Base-by-base conservation (phyloP, 2,329 filamentous ascomycete genomes). In the Aspergillus aculeatinus region DNA sequence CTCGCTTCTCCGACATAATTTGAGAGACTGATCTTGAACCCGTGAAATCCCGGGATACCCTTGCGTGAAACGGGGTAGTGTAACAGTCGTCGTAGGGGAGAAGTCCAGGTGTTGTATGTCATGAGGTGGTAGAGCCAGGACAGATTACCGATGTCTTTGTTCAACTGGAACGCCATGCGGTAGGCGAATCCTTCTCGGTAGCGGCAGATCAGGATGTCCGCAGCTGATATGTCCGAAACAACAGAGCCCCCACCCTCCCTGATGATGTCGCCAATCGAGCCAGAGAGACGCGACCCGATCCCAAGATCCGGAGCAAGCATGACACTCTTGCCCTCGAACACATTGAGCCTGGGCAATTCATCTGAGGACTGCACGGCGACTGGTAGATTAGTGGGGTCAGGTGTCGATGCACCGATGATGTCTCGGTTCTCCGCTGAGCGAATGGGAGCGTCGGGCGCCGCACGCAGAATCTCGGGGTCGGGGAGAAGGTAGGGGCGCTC, bases 1-100 rank as follows among this genome's bases (percentile, higher is more conserved):
- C 95, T 87, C 16, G 95, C 92, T 75, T 99, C 95, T 33, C 95
- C 95, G 50, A 92, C 92, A 72, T 99, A 99, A 75, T 98, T 99
- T 5, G 95, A 98, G 5, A 99, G 83, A 59, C 92, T 96, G 69
- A 99, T 95, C 55, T 84, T 86, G 74, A 90, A 82, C 7, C 84
- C 81, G 60, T 89, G 76, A 71, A 99, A 97, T 0, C 91, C 93
- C 0, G 89, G 86, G 39, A 99, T 87, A 1, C 91, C 91, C 9
- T 87, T 74, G 51, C 84, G 85, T 5, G 93, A 90, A 14, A 96
- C 73, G 0, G 95, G 95, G 67, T 99, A 99, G 72, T 99, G 95
- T 25, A 99, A 81, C 31, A 98, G 82, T 53, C 92, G 88, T 48
- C 87, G 86, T 60, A 92, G 81, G 0, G 95, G 94, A 12, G 90